phyloP scores from a whole-genome alignment of 2,329 filamentous ascomycete genomes.

The Aspergillus ochraceoroseus region DNA sequence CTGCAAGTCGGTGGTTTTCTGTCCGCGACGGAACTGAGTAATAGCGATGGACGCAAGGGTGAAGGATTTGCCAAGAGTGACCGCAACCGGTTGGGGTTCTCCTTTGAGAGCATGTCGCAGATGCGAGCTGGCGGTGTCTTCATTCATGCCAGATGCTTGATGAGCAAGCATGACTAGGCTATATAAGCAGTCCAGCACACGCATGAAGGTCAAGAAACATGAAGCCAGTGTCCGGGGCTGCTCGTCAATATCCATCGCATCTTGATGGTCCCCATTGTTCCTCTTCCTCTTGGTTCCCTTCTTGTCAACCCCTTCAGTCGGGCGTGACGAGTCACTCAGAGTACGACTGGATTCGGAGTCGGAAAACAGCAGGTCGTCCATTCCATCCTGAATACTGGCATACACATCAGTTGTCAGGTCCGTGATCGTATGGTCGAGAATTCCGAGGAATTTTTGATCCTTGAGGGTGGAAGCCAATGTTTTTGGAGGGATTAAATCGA shows the following conservation, averaged over 20 bases:
- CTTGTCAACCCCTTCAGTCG: slow-evolving; percentile 20
- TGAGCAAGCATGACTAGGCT: slow-evolving; percentile 29
- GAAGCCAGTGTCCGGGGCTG: slow-evolving; percentile 28
- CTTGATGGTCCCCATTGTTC: slow-evolving; percentile 22
- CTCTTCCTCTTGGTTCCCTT: slow-evolving; percentile 41
- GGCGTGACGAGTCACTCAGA: slow-evolving; percentile 27
- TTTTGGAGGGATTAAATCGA: slow-evolving; percentile 64
- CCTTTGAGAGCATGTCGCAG: slow-evolving; percentile 39
- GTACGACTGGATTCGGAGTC: slow-evolving; percentile 37
- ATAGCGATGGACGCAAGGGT: slow-evolving; percentile 31
- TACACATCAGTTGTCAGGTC: slow-evolving; percentile 45
- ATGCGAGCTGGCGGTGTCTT: slow-evolving; percentile 36
- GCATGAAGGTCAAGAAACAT: slow-evolving; percentile 34
- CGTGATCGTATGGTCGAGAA: slow-evolving; percentile 62
- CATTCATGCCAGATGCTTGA: slow-evolving; percentile 25
- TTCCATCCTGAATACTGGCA: slow-evolving; percentile 24
- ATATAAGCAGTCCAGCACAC: slow-evolving; percentile 34
- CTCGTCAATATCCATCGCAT: slow-evolving; percentile 32
- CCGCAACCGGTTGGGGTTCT: slow-evolving; percentile 33
- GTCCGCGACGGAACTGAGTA: slow-evolving; percentile 28
- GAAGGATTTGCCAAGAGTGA: slow-evolving; percentile 36
- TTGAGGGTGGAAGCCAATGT: slow-evolving; percentile 66
- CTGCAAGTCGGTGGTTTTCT: slow-evolving; percentile 32
- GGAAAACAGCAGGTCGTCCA: slow-evolving; percentile 24
- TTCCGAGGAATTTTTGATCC: slow-evolving; percentile 61